Percentiles rank a stretch among this genome's conserved stretches.
Conservation (phyloP, 768 basidiomycete species). For the Leucogyrophana mollusca region DNA sequence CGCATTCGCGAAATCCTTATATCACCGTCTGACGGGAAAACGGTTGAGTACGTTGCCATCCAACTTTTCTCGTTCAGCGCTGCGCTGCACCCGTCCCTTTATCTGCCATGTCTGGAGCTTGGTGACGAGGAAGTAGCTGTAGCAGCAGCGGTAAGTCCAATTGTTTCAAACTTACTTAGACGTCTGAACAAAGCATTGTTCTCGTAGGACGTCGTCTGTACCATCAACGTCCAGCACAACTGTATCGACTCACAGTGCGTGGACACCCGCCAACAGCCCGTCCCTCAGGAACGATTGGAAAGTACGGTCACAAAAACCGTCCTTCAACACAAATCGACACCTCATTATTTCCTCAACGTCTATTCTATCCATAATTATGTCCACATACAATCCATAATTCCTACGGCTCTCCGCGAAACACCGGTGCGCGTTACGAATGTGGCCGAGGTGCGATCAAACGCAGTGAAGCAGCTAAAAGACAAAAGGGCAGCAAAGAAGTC, state of each 20-base stretch:
- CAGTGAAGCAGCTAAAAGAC: neutral
- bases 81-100: neutral
- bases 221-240: slow-evolving; percentile 8
- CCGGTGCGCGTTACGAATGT: slow-evolving; percentile 1
- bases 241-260: slow-evolving; percentile 5
- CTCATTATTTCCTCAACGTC: neutral
- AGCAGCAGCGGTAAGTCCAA: neutral
- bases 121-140: neutral
- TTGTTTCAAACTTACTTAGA: neutral
- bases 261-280: neutral
- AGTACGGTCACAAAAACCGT: neutral
- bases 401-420: neutral
- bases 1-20: neutral
- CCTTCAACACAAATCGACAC: neutral
- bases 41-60: neutral
- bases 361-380: neutral
- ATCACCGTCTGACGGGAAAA: neutral
- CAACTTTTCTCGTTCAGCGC: slow-evolving; percentile 1
- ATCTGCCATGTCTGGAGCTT: slow-evolving; percentile 2
- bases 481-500: neutral
- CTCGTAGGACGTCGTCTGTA: slow-evolving; percentile 6
- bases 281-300: neutral
- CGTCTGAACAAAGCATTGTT: neutral
- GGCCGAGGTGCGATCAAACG: neutral
- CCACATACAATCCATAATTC: neutral